phyloP scores from a whole-genome alignment of 2,329 filamentous ascomycete species.

The Penicillium sp. region DNA sequence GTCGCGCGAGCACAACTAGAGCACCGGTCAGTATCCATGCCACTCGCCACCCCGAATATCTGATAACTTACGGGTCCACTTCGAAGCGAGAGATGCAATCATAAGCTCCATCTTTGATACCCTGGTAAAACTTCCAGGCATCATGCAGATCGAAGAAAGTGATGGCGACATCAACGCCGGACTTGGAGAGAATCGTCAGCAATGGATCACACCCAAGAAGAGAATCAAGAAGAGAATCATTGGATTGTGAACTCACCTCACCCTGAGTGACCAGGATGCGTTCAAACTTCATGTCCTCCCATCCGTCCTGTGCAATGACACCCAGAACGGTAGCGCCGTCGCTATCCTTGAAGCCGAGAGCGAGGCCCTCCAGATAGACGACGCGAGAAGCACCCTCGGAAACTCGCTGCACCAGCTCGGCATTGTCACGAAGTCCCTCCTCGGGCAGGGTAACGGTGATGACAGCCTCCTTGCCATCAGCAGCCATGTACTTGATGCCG shows the following conservation, averaged over 20 bases:
- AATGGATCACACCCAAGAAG: neutral
- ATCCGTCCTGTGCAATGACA: neutral
- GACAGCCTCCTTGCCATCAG: slow-evolving; percentile 37
- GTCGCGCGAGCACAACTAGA: neutral
- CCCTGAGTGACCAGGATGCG: slow-evolving; percentile 2
- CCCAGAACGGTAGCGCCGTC: neutral
- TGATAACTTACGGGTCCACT: slow-evolving; percentile 14
- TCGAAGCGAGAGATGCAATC: slow-evolving; percentile 8
- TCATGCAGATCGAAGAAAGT: slow-evolving; percentile 14
- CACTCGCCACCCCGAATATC: neutral
- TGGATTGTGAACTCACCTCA: slow-evolving; percentile 1
- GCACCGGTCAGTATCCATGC: neutral
- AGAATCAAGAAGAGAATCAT: neutral
- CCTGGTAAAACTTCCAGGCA: slow-evolving; percentile 6
- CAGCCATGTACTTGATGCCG: slow-evolving; percentile 31
- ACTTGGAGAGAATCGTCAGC: slow-evolving; percentile 3
- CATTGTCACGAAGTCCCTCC: slow-evolving; percentile 38
- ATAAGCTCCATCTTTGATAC: slow-evolving; percentile 4
- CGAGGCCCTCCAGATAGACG: slow-evolving; percentile 1
- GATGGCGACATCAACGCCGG: neutral
- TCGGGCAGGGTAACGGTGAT: slow-evolving; percentile 34
- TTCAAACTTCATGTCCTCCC: slow-evolving; percentile 1
- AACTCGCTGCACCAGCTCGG: neutral
- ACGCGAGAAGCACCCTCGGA: slow-evolving; percentile 4
- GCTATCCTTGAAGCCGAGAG: neutral